Conservation (phyloP, 2,329 filamentous ascomycete genomes). For the Malbranchea zuffiana region DNA sequence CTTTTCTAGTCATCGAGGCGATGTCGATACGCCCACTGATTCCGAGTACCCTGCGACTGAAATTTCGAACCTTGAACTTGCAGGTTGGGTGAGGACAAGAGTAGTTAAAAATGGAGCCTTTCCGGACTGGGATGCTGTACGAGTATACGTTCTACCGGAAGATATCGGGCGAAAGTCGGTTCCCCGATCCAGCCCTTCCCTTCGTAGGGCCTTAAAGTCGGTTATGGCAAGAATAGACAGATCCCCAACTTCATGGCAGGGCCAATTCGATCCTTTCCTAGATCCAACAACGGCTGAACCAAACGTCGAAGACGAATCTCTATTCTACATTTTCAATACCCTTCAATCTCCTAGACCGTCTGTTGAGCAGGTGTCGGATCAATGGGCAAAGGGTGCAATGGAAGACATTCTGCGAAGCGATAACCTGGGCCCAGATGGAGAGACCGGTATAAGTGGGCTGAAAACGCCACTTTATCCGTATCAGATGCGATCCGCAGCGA, state of each 20-base stretch:
- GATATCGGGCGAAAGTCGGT: constrained; percentile 27
- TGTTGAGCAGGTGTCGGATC: constrained; percentile 22
- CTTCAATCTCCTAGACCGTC: constrained; percentile 31
- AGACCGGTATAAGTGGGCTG: constrained; percentile 26
- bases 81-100: constrained; percentile 28
- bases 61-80: constrained; percentile 21
- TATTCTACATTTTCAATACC: constrained; percentile 44
- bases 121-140: constrained; percentile 18
- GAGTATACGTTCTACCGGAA: constrained; percentile 33
- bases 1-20: background rate
- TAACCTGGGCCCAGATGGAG: constrained; percentile 10
- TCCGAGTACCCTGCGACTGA: constrained; percentile 18
- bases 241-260: constrained; percentile 31
- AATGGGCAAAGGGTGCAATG: constrained; percentile 29
- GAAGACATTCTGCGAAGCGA: constrained; percentile 23
- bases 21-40: background rate
- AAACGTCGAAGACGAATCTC: constrained; percentile 30
- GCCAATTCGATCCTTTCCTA: constrained; percentile 16
- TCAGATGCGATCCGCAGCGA: constrained; percentile 65
- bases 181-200: constrained; percentile 24
- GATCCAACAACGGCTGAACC: constrained; percentile 5
- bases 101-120: constrained; percentile 14
- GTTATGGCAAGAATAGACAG: constrained; percentile 33
- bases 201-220: constrained; percentile 28
- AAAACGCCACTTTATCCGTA: constrained; percentile 61